Evolutionary conservation across 176 grass and related monocot species (phyloP).

Genomic region (Coix lacrymajobi): DNA sequence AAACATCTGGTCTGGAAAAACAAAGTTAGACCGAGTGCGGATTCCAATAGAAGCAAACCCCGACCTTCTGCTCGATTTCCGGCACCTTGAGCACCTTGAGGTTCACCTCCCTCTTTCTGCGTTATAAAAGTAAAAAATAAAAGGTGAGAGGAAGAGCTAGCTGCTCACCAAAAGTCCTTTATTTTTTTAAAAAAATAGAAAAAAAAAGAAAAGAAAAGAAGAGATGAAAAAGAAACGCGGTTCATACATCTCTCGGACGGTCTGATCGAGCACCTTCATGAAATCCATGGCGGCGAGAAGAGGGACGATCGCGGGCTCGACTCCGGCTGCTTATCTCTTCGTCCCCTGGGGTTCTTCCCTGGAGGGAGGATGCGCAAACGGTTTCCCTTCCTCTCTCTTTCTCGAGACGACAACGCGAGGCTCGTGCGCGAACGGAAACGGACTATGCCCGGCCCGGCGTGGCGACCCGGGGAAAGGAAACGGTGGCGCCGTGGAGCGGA

Average conservation of each 20-base stretch:
- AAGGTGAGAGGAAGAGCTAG: not conserved
- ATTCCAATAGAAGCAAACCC: not conserved
- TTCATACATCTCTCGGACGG: constrained; percentile 76
- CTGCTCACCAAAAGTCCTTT: not conserved
- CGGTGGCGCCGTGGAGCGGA: not conserved
- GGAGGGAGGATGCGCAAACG: not conserved
- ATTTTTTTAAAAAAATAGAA: not conserved
- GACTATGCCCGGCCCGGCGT: not conserved
- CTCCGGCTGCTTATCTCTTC: not conserved
- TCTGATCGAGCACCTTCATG: constrained; percentile 76
- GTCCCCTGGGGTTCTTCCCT: constrained; percentile 6
- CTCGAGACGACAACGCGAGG: not conserved
- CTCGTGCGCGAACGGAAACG: not conserved
- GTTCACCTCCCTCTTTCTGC: constrained; percentile 88
- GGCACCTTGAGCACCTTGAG: constrained; percentile 83
- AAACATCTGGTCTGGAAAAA: not conserved
- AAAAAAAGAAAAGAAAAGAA: not conserved
- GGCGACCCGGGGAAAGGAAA: not conserved
- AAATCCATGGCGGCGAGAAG: constrained; percentile 61
- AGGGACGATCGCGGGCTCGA: not conserved
- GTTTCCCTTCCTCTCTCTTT: not conserved
- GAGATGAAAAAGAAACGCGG: not conserved
- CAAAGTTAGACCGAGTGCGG: not conserved
- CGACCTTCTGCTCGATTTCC: constrained; percentile 85
- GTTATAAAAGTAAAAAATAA: not conserved